Conservation (phyloP, 257 asterid genomes). For the Salvia rosmarinus region DNA sequence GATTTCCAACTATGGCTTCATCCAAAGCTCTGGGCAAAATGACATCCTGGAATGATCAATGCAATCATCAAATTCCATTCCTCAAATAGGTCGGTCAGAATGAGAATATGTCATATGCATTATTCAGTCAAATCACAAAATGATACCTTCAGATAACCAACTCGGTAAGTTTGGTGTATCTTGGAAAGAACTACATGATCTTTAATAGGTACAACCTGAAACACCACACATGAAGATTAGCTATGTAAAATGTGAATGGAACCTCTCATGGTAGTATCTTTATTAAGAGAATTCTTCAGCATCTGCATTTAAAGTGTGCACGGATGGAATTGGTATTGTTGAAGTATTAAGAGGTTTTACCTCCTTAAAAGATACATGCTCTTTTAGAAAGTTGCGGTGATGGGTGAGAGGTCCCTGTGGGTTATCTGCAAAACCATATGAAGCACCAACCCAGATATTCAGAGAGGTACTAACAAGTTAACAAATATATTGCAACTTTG, state of each 20-base stretch:
- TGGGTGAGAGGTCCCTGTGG: conserved; percentile 68
- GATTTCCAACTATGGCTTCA: conserved; percentile 67
- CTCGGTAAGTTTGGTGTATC: conserved; percentile 93
- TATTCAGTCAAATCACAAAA: conserved; percentile 20
- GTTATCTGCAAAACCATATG: conserved; percentile 66
- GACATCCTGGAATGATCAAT: conserved; percentile 71
- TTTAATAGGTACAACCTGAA: conserved; percentile 86
- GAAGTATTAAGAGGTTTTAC: conserved; percentile 41
- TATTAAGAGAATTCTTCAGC: conserved; percentile 10
- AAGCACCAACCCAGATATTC: conserved; percentile 29
- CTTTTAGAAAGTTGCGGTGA: conserved; percentile 86
- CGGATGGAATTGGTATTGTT: not conserved
- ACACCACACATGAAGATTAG: conserved; percentile 32
- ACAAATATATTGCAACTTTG: conserved; percentile 7
- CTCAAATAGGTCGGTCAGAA: not conserved
- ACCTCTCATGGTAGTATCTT: conserved; percentile 19
- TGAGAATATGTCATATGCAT: conserved; percentile 3
- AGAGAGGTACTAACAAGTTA: conserved; percentile 22
- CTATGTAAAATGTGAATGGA: conserved; percentile 20
- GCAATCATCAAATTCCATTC: conserved; percentile 32
- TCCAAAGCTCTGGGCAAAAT: conserved; percentile 80
- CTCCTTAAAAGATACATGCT: conserved; percentile 92
- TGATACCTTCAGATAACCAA: conserved; percentile 87
- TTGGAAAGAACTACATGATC: conserved; percentile 76
- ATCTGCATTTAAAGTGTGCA: conserved; percentile 5